Evolutionary conservation across 2,329 filamentous ascomycete species (phyloP).

Genomic region (Kalmusia sp.): DNA sequence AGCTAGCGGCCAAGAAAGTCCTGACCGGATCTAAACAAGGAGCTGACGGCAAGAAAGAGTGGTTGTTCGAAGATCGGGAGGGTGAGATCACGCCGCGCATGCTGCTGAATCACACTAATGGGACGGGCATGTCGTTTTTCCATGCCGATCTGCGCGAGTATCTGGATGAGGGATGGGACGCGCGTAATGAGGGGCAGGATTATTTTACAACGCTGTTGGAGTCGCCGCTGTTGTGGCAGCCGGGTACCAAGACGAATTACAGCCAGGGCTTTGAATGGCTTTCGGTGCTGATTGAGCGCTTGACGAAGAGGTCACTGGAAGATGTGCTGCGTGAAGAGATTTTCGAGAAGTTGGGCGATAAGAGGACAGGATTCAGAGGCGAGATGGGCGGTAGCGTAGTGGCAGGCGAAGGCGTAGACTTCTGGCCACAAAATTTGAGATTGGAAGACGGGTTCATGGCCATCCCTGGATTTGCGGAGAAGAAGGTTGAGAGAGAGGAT

Average conservation of each 20-base stretch:
- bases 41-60: slow-evolving; percentile 11
- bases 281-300: slow-evolving; percentile 52
- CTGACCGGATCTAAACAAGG: slow-evolving; percentile 17
- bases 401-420: slow-evolving; percentile 48
- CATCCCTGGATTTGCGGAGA: slow-evolving; percentile 17
- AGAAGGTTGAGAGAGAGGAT: slow-evolving; percentile 10
- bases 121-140: slow-evolving; percentile 52
- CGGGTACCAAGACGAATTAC: slow-evolving; percentile 59
- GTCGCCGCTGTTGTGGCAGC: slow-evolving; percentile 41
- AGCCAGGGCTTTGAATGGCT: slow-evolving; percentile 60
- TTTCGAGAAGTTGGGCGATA: slow-evolving; percentile 23
- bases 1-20: slow-evolving; percentile 28
- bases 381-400: slow-evolving; percentile 34
- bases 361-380: slow-evolving; percentile 21
- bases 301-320: slow-evolving; percentile 48
- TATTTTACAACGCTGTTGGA: slow-evolving; percentile 19
- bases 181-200: slow-evolving; percentile 21
- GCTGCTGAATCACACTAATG: slow-evolving; percentile 60
- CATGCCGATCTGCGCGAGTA: slow-evolving; percentile 47
- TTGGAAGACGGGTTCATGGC: slow-evolving; percentile 37
- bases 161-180: slow-evolving; percentile 18
- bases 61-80: slow-evolving; percentile 19
- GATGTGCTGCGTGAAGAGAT: slow-evolving; percentile 26
- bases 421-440: slow-evolving; percentile 64
- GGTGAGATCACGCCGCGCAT: slow-evolving; percentile 29